Evolutionary conservation across 345 rosid genomes (phyloP).

Genomic region (Mercurialis annua): DNA sequence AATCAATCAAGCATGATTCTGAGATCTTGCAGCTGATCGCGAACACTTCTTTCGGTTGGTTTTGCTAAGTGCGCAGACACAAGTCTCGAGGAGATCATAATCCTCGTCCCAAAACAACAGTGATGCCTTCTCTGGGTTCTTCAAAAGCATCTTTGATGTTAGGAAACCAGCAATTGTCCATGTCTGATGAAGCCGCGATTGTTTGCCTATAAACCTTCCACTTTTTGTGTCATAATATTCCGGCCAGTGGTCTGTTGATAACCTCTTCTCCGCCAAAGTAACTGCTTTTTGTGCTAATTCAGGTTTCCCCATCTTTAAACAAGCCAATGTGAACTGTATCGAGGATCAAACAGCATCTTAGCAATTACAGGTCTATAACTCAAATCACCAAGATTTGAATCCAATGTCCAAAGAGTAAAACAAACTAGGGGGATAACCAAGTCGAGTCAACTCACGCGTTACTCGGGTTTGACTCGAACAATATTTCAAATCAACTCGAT

Average conservation of each 20-base stretch:
- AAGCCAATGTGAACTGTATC: constrained; percentile 80
- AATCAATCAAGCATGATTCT: constrained; percentile 14
- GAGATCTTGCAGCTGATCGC: constrained; percentile 44
- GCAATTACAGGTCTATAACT: not conserved
- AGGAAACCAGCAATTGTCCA: constrained; percentile 88
- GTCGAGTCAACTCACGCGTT: too few relatives aligned
- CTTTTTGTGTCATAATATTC: constrained; percentile 80
- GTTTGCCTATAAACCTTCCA: constrained; percentile 83
- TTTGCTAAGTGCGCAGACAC: constrained; percentile 66
- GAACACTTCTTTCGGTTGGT: constrained; percentile 64
- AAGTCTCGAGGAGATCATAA: constrained; percentile 75
- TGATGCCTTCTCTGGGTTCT: constrained; percentile 81
- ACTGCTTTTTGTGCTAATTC: constrained; percentile 76
- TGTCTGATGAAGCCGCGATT: constrained; percentile 69
- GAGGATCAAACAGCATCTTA: not conserved
- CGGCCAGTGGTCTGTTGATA: constrained; percentile 69
- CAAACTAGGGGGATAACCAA: too few relatives aligned
- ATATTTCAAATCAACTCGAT: too few relatives aligned
- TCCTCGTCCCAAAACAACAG: constrained; percentile 86
- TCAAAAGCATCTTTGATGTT: constrained; percentile 78
- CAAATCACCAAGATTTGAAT: not conserved
- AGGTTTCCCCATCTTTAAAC: constrained; percentile 80
- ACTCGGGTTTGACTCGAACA: too few relatives aligned
- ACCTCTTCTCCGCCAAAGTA: constrained; percentile 64
- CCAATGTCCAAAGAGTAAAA: not conserved